phyloP scores from a whole-genome alignment of 257 asterid species.

The Haberlea rhodopensis region DNA sequence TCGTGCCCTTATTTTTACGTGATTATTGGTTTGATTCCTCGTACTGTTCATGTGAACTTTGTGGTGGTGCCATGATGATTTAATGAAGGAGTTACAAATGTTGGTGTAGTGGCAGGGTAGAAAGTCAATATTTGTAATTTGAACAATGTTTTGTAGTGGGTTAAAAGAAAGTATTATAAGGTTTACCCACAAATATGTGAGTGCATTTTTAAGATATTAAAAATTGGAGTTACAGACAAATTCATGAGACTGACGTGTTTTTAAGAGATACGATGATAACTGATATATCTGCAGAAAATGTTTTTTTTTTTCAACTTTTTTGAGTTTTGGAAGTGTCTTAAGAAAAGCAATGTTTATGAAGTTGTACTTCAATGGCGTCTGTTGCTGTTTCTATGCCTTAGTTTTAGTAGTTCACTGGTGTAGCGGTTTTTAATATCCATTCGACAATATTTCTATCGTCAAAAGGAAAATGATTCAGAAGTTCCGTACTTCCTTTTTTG shows the following conservation, averaged over 20 bases:
- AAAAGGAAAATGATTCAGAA: background rate
- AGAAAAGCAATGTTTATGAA: background rate
- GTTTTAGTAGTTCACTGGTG: background rate
- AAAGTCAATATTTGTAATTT: background rate
- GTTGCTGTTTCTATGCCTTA: slow-evolving; percentile 14
- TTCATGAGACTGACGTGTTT: no score
- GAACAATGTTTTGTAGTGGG: no score
- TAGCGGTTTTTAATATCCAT: background rate
- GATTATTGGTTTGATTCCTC: background rate
- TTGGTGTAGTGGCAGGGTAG: background rate
- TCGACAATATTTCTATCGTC: background rate
- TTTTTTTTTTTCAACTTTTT: background rate
- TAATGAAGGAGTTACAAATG: background rate
- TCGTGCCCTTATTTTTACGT: background rate
- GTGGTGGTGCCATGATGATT: background rate
- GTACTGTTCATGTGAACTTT: background rate
- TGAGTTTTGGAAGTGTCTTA: no score
- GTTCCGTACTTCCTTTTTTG: no score
- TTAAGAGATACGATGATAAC: background rate
- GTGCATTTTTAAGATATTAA: no score
- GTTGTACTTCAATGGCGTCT: slow-evolving; percentile 4
- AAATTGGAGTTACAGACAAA: no score
- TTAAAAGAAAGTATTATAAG: no score
- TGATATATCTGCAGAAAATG: background rate
- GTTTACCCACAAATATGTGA: no score